phyloP scores from a whole-genome alignment of 805 yeast species.

The Brettanomyces sp. region DNA sequence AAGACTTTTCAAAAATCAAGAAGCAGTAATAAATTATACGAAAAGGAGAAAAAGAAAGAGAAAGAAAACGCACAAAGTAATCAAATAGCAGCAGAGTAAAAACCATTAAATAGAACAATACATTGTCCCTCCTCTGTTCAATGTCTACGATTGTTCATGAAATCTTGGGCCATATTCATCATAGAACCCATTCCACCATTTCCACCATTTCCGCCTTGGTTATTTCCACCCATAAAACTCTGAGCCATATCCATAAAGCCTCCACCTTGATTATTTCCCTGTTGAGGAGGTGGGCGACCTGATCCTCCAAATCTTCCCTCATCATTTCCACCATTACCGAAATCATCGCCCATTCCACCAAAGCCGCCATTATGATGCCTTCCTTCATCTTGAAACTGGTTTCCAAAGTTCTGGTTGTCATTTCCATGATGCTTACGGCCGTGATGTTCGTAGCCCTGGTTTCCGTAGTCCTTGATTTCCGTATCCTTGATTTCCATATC shows the following conservation, averaged over 20 bases:
- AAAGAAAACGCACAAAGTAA: no score
- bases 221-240: not conserved
- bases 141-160: slow-evolving; percentile 3
- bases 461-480: not conserved
- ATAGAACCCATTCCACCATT: slow-evolving; percentile 3
- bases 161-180: slow-evolving; percentile 7
- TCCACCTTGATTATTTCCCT: not conserved
- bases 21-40: no score
- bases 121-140: not conserved
- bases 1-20: no score
- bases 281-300: no score
- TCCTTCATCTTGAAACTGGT: not conserved
- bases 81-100: no score
- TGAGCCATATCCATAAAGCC: not conserved
- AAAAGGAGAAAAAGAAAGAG: no score
- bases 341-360: not conserved
- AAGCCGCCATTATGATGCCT: slow-evolving; percentile 1
- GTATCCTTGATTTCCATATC: not conserved
- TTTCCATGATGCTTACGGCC: not conserved
- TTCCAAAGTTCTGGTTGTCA: not conserved
- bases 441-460: not conserved
- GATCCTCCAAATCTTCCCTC: not conserved
- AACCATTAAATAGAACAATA: not conserved
- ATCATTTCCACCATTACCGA: not conserved
- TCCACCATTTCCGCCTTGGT: slow-evolving; percentile 2